These are phyloP conservation scores for Pyrus bretschneideri DNA, from an alignment of 306 rosid species.

Conservation along the genomic window DNA sequence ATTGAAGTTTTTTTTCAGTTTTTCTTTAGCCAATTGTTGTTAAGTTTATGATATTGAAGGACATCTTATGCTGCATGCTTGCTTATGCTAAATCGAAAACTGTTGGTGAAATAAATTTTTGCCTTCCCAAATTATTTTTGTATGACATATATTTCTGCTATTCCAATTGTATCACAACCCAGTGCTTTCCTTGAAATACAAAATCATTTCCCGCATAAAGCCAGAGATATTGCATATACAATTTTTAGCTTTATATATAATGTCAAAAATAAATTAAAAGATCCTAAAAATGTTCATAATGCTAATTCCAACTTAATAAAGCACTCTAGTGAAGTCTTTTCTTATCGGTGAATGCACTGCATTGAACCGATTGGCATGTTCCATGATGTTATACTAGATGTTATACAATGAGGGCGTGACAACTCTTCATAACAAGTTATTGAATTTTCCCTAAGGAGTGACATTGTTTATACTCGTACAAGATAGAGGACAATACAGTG, in stretches of 20 bases:
- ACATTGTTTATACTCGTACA: background rate
- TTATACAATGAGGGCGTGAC: background rate
- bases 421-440: background rate
- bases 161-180: background rate
- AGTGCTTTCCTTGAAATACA: background rate
- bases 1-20: background rate
- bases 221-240: background rate
- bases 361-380: background rate
- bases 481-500: background rate
- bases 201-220: background rate
- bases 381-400: background rate
- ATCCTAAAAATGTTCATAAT: background rate
- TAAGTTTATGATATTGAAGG: background rate
- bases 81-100: background rate
- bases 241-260: background rate
- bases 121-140: background rate
- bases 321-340: background rate
- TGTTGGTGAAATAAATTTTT: background rate
- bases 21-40: background rate
- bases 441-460: background rate
- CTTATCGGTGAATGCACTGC: background rate
- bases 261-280: background rate
- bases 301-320: background rate
- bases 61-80: background rate
- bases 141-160: background rate